Evolutionary conservation across 257 asterid genomes (phyloP).

Genomic region (Penstemon davidsonii): DNA sequence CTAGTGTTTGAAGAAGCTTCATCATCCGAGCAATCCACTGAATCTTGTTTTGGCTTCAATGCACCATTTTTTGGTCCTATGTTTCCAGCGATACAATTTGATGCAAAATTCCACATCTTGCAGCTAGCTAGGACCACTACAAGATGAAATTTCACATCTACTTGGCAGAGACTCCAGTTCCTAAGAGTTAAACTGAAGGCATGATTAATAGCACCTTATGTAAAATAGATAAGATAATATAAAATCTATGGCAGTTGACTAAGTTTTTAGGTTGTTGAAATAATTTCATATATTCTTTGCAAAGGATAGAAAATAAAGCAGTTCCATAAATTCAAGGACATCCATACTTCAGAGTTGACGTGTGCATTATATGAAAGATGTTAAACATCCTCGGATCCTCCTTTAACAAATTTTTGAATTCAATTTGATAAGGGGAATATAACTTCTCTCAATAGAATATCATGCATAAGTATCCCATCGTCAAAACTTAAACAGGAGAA

Average conservation of each 20-base stretch:
- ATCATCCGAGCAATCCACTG: constrained; percentile 68
- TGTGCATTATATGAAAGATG: background rate
- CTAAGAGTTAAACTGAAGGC: constrained; percentile 22
- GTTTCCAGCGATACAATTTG: constrained; percentile 69
- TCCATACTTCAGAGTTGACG: background rate
- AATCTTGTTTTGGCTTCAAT: constrained; percentile 47
- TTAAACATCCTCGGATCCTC: too few species aligned
- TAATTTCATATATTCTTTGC: constrained; percentile 10
- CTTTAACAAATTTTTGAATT: too few species aligned
- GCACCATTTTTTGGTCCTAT: constrained; percentile 44
- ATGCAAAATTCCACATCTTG: constrained; percentile 78
- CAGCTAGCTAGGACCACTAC: constrained; percentile 25
- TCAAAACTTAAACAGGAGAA: background rate
- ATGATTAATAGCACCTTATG: constrained; percentile 5
- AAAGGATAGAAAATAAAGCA: constrained; percentile 2
- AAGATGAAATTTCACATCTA: constrained; percentile 28
- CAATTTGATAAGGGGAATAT: background rate
- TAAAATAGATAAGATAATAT: background rate
- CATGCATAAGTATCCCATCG: constrained; percentile 2
- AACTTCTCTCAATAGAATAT: constrained; percentile 7
- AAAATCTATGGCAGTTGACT: constrained; percentile 4
- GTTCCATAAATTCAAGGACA: background rate
- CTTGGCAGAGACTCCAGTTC: constrained; percentile 22
- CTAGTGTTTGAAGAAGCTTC: constrained; percentile 64
- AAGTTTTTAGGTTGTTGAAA: constrained; percentile 2